Conservation (phyloP, 495 filamentous ascomycete genomes). For the Aspergillus wentii region DNA sequence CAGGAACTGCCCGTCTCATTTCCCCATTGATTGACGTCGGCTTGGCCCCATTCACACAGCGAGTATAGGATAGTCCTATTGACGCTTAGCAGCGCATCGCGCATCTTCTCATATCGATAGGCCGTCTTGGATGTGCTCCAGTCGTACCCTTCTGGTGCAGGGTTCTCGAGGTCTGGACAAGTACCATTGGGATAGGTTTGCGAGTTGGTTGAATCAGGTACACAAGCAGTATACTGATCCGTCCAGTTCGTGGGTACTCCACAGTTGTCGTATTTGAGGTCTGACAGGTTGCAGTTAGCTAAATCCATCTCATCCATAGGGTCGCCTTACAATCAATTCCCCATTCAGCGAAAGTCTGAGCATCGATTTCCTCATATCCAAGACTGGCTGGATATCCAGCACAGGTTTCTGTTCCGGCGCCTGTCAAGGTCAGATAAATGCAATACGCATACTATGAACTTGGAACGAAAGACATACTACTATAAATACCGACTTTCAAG, state of each 20-base stretch:
- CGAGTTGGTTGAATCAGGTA: conserved; percentile 23
- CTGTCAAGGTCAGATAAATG: conserved; percentile 18
- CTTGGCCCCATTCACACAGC: conserved; percentile 62
- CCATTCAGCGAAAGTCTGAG: conserved; percentile 57
- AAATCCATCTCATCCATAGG: background rate
- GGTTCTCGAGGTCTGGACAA: conserved; percentile 25
- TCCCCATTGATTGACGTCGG: conserved; percentile 48
- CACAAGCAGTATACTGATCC: conserved; percentile 35
- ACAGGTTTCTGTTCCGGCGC: conserved; percentile 60
- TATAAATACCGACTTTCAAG: conserved; percentile 64
- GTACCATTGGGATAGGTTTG: conserved; percentile 29
- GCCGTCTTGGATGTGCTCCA: conserved; percentile 48
- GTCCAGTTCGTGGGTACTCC: conserved; percentile 37
- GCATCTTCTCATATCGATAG: conserved; percentile 53
- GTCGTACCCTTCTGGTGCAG: conserved; percentile 47
- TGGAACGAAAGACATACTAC: conserved; percentile 22
- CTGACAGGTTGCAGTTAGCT: conserved; percentile 30
- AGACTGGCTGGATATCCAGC: conserved; percentile 57
- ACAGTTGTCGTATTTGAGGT: conserved; percentile 75
- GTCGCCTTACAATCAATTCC: conserved; percentile 56
- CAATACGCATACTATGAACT: background rate
- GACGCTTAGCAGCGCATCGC: conserved; percentile 49
- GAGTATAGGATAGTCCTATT: conserved; percentile 58
- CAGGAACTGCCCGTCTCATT: conserved; percentile 46
- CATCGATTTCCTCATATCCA: conserved; percentile 59